phyloP scores from a whole-genome alignment of 495 filamentous ascomycete species.

The Lineolata rhizophorae region DNA sequence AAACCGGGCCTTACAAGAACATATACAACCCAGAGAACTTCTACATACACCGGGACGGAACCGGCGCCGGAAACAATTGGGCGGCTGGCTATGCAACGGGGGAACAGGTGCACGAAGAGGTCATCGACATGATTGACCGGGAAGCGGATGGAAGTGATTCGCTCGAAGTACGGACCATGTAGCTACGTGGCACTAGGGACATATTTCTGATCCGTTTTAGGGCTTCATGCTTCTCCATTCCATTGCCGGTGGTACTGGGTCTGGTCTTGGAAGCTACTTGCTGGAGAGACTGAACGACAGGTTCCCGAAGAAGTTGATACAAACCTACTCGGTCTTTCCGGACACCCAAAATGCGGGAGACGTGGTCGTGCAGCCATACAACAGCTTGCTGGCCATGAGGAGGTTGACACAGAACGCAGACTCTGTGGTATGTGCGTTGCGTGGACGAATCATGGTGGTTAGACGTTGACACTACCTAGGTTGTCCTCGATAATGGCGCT shows the following conservation, averaged over 20 bases:
- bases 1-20: constrained; percentile 80
- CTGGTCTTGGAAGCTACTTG: constrained; percentile 80
- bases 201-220: constrained; percentile 18
- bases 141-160: constrained; percentile 97
- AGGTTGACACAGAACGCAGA: constrained; percentile 88
- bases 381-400: constrained; percentile 80
- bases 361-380: constrained; percentile 96
- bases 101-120: constrained; percentile 80
- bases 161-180: constrained; percentile 38
- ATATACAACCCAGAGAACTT: constrained; percentile 99
- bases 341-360: constrained; percentile 65
- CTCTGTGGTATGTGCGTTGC: constrained; percentile 40
- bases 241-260: constrained; percentile 91
- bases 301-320: constrained; percentile 96
- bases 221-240: constrained; percentile 98
- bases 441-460: not conserved
- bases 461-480: constrained; percentile 16
- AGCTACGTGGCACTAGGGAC: not conserved
- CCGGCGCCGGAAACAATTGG: constrained; percentile 95
- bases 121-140: constrained; percentile 98
- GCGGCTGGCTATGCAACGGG: constrained; percentile 86
- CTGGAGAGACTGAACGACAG: constrained; percentile 93
- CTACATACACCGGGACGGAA: constrained; percentile 75
- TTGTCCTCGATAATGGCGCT: constrained; percentile 93
- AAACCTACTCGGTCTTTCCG: constrained; percentile 96